Conservation (phyloP, 345 rosid genomes). For the Camelina hispida region DNA sequence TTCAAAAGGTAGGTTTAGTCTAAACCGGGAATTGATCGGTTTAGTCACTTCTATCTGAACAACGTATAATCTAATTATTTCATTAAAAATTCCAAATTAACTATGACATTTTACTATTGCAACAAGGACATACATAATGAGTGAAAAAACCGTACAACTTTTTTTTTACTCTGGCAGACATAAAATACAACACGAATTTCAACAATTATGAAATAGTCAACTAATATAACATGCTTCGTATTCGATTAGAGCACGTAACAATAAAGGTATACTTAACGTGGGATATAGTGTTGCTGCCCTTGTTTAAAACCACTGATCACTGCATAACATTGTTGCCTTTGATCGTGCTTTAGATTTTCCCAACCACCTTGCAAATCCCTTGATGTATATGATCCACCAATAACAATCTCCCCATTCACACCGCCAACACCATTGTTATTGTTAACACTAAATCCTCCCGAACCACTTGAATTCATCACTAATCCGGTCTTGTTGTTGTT, state of each 20-base stretch:
- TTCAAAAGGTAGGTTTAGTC: not conserved
- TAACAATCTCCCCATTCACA: constrained; percentile 29
- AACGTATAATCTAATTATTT: not conserved
- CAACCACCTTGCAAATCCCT: constrained; percentile 41
- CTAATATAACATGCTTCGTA: not conserved
- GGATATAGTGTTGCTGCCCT: constrained; percentile 29
- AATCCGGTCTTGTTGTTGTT: constrained; percentile 32
- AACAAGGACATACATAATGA: not conserved
- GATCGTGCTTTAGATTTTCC: constrained; percentile 42
- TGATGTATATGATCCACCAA: constrained; percentile 33
- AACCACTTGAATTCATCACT: constrained; percentile 30
- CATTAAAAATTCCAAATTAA: not conserved
- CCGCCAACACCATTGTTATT: constrained; percentile 34
- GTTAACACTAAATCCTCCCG: constrained; percentile 31
- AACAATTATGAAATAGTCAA: not conserved
- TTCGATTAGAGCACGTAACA: not conserved
- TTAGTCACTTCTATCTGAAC: no score
- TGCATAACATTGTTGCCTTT: constrained; percentile 45
- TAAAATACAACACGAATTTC: not conserved
- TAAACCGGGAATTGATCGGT: constrained; percentile 13
- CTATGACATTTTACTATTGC: not conserved
- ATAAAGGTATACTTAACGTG: constrained; percentile 23
- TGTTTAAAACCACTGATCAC: constrained; percentile 42
- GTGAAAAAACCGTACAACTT: not conserved
- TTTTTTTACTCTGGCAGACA: not conserved